These are phyloP conservation scores for Penicillium sp. DNA, from an alignment of 2,329 filamentous ascomycete genomes.

Conservation along the genomic window DNA sequence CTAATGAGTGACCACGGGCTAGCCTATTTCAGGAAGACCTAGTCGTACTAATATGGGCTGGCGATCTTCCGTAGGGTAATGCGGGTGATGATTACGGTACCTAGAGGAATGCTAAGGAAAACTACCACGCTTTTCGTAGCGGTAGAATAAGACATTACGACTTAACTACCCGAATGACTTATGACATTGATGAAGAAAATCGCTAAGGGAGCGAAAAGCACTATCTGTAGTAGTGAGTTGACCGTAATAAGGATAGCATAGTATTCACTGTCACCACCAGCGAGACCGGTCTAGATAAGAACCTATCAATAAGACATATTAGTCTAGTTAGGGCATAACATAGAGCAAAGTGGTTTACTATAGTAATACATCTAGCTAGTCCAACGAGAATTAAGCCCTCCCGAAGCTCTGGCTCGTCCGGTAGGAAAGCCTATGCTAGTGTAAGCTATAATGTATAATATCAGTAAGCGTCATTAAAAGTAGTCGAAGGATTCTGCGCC, in stretches of 20 bases:
- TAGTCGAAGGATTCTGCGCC: background rate
- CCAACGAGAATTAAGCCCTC: conserved; percentile 81
- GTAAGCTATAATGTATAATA: conserved; percentile 40
- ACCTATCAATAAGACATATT: conserved; percentile 47
- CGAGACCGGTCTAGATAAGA: conserved; percentile 78
- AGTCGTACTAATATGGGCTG: conserved; percentile 66
- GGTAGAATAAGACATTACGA: conserved; percentile 64
- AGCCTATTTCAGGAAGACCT: conserved; percentile 59
- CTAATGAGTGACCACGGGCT: conserved; percentile 80
- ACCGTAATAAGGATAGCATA: conserved; percentile 79
- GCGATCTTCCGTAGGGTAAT: conserved; percentile 63
- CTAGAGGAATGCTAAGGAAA: conserved; percentile 85
- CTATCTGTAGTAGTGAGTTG: conserved; percentile 76
- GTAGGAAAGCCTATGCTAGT: conserved; percentile 59
- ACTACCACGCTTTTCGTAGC: conserved; percentile 82
- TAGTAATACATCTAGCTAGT: conserved; percentile 83
- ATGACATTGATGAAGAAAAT: conserved; percentile 75
- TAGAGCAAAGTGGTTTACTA: conserved; percentile 65
- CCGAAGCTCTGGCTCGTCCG: conserved; percentile 56
- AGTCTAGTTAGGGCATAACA: background rate
- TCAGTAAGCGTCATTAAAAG: background rate
- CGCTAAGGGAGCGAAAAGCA: conserved; percentile 72
- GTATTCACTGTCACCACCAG: conserved; percentile 79
- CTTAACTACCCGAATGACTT: conserved; percentile 51
- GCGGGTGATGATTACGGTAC: too few species aligned